Percentiles rank a stretch among this genome's conserved stretches.
Evolutionary conservation across 2,329 filamentous ascomycete species (phyloP).

Genomic region (Microsporum audouinii): DNA sequence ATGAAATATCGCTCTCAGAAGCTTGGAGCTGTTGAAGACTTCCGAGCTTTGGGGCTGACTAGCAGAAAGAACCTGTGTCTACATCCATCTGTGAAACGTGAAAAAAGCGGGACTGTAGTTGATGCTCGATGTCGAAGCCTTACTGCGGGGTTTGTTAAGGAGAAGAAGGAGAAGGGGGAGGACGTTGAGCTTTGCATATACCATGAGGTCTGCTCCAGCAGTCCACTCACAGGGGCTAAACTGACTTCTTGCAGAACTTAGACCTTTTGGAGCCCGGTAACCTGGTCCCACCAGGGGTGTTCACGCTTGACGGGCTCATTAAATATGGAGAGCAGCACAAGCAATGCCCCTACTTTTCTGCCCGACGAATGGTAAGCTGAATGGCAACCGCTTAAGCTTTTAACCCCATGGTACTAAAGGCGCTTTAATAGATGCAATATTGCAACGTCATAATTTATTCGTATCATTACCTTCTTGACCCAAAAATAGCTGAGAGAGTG

Average conservation of each 20-base stretch:
- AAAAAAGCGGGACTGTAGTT: slow-evolving; percentile 89
- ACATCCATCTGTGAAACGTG: slow-evolving; percentile 87
- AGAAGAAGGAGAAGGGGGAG: slow-evolving; percentile 92
- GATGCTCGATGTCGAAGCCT: slow-evolving; percentile 92
- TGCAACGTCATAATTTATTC: slow-evolving; percentile 99
- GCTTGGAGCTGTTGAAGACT: slow-evolving; percentile 84
- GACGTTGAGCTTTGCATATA: slow-evolving; percentile 91
- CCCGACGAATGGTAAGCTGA: slow-evolving; percentile 67
- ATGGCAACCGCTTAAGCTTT: neutral
- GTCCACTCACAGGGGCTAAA: slow-evolving; percentile 10
- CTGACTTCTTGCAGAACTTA: slow-evolving; percentile 52
- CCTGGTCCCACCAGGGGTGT: slow-evolving; percentile 85
- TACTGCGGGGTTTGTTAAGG: slow-evolving; percentile 92
- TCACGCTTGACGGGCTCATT: slow-evolving; percentile 81
- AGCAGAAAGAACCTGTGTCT: slow-evolving; percentile 96
- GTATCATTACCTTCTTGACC: slow-evolving; percentile 94
- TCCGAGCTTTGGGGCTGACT: slow-evolving; percentile 79
- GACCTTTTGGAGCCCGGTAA: slow-evolving; percentile 92
- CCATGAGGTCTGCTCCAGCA: slow-evolving; percentile 57
- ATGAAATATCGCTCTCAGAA: slow-evolving; percentile 92
- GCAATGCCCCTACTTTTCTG: slow-evolving; percentile 95
- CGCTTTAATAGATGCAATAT: slow-evolving; percentile 67
- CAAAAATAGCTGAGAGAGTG: slow-evolving; percentile 91
- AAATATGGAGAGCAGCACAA: slow-evolving; percentile 90
- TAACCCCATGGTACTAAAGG: slow-evolving; percentile 14